Base-by-base conservation (phyloP, 2,329 filamentous ascomycete genomes). In the Botryotinia narcissicola region DNA sequence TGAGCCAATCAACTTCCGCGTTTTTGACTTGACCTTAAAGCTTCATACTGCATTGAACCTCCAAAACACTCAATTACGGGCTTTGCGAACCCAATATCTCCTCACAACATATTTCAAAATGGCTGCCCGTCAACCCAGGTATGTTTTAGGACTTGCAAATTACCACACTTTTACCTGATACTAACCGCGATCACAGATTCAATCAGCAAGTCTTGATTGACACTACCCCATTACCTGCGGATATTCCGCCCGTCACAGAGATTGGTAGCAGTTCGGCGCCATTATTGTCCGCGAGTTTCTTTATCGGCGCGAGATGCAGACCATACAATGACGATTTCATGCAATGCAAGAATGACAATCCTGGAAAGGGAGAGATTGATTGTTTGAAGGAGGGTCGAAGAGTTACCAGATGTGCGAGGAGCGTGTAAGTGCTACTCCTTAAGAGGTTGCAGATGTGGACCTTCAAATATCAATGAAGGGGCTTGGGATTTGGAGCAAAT, bases 251-350 rank as follows among this genome's bases (percentile, higher is more conserved):
- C 82, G 96, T 99, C 83, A 89, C 93, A 84, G 96, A 99, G 86
- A 90, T 99, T 78, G 96, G 96, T 81, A 90, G 94, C 81, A 97
- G 92, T 81, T 98, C 95, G 73, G 96, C 95, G 57, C 96, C 96
- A 72, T 89, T 99, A 62, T 87, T 97, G 74, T 97, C 93, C 77
- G 96, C 96, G 46, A 91, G 94, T 70, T 99, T 93, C 88, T 99
- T 98, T 84, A 99, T 99, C 82, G 96, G 96, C 76, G 95, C 94
- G 78, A 92, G 95, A 82, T 99, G 96, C 91, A 92, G 89, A 83
- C 87, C 93, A 73, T 99, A 95, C 88, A 98, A 98, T 85, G 96
- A 99, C 87, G 96, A 99, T 85, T 99, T 92, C 86, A 99, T 99
- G 95, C 93, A 97, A 87, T 99, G 96, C 92, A 99, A 99, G 91